phyloP scores from a whole-genome alignment of 2,329 filamentous ascomycete genomes.

The Ophioceras dolichostomum region DNA sequence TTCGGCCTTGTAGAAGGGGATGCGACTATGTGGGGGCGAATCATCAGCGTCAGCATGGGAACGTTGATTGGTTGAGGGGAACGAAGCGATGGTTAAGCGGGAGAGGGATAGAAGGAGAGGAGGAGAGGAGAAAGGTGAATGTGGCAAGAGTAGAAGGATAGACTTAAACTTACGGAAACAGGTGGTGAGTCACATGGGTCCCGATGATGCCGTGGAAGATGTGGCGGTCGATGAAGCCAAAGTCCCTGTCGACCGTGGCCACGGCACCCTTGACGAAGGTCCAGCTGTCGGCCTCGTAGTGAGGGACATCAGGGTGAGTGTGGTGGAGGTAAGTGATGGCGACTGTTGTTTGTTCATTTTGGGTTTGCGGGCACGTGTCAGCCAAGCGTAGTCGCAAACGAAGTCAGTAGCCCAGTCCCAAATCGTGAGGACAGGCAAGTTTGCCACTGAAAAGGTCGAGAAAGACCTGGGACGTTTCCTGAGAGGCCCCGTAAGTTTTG shows the following conservation, averaged over 20 bases:
- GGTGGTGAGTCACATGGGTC: conserved; percentile 51
- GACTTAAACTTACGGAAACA: conserved; percentile 34
- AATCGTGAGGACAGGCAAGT: no score
- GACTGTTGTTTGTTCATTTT: no score
- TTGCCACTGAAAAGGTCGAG: no score
- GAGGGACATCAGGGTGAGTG: conserved; percentile 46
- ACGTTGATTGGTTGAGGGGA: no score
- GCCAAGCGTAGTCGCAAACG: no score
- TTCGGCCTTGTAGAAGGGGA: conserved; percentile 48
- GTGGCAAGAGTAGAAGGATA: background rate
- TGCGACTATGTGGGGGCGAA: conserved; percentile 19
- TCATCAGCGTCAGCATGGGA: background rate
- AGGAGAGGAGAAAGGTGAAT: background rate
- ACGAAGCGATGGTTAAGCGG: background rate
- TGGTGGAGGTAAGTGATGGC: conserved; percentile 68
- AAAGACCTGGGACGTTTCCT: no score
- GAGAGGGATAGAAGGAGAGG: background rate
- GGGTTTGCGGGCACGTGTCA: no score
- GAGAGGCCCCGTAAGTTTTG: no score
- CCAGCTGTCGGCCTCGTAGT: conserved; percentile 48
- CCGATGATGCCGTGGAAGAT: conserved; percentile 56
- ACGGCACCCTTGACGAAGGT: conserved; percentile 50
- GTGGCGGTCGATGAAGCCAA: conserved; percentile 52
- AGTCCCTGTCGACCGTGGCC: conserved; percentile 51
- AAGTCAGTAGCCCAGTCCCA: no score